Percentiles rank a stretch among this genome's conserved stretches.
These are phyloP conservation scores for Albugo laibachii DNA, from an alignment of 352 stramenopile species.

Conservation along the genomic window DNA sequence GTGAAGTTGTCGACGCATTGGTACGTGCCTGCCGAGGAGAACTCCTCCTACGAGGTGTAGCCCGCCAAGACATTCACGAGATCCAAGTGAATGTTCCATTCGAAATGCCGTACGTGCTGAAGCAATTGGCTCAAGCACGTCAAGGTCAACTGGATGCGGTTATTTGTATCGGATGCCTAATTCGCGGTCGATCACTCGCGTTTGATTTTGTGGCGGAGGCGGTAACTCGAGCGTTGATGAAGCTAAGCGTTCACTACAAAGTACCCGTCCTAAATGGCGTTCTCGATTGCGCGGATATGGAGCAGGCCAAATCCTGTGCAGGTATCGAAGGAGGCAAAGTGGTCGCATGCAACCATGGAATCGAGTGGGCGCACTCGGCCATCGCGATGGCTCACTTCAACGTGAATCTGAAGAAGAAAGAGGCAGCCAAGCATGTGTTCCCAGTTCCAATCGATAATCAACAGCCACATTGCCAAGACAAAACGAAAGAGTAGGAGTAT, in stretches of 20 bases:
- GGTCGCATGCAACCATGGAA: slow-evolving; percentile 9
- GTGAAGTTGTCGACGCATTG: slow-evolving; percentile 12
- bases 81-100: slow-evolving; percentile 14
- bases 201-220: slow-evolving; percentile 14
- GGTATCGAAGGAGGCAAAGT: slow-evolving; percentile 8
- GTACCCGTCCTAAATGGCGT: slow-evolving; percentile 13
- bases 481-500: too few species aligned
- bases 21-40: slow-evolving; percentile 13
- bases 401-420: slow-evolving; percentile 13
- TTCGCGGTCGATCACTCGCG: slow-evolving; percentile 7
- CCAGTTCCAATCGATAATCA: too few species aligned
- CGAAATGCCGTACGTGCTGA: slow-evolving; percentile 16
- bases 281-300: slow-evolving; percentile 8
- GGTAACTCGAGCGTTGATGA: slow-evolving; percentile 12
- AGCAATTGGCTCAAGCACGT: slow-evolving; percentile 8
- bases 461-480: too few species aligned
- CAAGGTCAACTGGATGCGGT: slow-evolving; percentile 7
- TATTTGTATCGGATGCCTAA: slow-evolving; percentile 11
- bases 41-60: slow-evolving; percentile 13
- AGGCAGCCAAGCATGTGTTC: neutral
- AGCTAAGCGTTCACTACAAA: slow-evolving; percentile 13
- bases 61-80: slow-evolving; percentile 13
- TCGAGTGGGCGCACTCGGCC: slow-evolving; percentile 81
- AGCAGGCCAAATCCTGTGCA: slow-evolving; percentile 8
- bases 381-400: slow-evolving; percentile 87